Percentiles rank a stretch among this genome's conserved stretches.
phyloP scores from a whole-genome alignment of 2,329 filamentous ascomycete genomes.

The Botrytis cinerea region DNA sequence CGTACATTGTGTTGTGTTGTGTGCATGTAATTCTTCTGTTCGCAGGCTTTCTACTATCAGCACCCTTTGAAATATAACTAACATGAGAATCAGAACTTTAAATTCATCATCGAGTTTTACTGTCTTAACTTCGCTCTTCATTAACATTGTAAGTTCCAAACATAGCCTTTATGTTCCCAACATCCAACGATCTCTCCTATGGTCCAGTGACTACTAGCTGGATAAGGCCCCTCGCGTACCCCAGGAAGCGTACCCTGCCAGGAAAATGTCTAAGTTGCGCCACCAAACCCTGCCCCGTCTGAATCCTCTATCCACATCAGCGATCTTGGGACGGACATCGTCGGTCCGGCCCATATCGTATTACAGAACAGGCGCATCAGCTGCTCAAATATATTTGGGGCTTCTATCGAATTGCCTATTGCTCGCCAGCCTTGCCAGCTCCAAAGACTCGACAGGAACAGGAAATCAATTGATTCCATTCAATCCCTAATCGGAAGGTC shows the following conservation, averaged over 20 bases:
- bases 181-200: not conserved
- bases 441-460: constrained; percentile 16
- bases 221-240: not conserved
- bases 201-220: constrained; percentile 18
- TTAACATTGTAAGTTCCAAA: constrained; percentile 17
- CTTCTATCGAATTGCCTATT: constrained; percentile 23
- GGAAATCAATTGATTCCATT: not conserved
- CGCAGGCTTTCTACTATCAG: not conserved
- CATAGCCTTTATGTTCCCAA: not conserved
- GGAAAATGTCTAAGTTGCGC: constrained; percentile 27
- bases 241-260: constrained; percentile 13
- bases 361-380: constrained; percentile 28
- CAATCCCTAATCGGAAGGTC: not conserved
- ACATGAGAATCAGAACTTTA: constrained; percentile 7
- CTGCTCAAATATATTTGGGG: constrained; percentile 29
- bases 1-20: not conserved
- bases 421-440: constrained; percentile 28
- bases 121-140: not conserved
- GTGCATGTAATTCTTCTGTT: constrained; percentile 19
- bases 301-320: constrained; percentile 15
- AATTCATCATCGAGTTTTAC: not conserved
- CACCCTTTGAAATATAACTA: not conserved
- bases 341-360: constrained; percentile 33
- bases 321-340: constrained; percentile 18
- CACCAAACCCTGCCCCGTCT: constrained; percentile 28